Base-by-base conservation (phyloP, 352 stramenopile species). In the Phytophthora constricta region DNA sequence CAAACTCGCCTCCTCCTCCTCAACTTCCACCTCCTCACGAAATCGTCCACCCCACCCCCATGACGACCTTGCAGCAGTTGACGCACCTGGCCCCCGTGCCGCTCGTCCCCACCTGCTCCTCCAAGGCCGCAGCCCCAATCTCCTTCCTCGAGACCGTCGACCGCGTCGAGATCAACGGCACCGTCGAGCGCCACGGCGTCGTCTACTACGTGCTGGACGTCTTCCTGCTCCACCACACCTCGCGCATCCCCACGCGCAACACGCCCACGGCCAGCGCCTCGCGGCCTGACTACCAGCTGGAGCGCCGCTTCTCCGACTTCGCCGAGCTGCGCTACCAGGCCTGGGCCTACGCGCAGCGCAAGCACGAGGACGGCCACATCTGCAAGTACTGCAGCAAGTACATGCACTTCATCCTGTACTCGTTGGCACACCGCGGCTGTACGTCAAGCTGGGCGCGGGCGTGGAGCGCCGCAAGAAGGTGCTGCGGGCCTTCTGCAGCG, bases 81-180 rank as follows among this genome's bases (percentile, higher is more conserved):
- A 65, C 85, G 80, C 52, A 79, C 86, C 48, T 86, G 55, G 41
- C 75, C 73, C 62, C 87, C 87, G 46, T 96, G 84, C 70, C 72
- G 79, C 69, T 82, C 86, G 56, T 74, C 68, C 25, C 59, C 25
- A 65, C 48, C 5, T 43, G 56, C 3, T 70, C 57, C 5, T 74
- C 70, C 41, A 68, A 68, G n/a, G 70, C 66, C 14, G 51, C 66
- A 17, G 66, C 58, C 28, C 70, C 73, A 13, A 43, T 81, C 47
- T 67, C 61, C 14, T 81, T 81, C 66, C 70, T 82, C 17, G 56
- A 74, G 57, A 75, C 62, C 28, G 65, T 86, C 63, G 74, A 84
- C 31, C 74, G 64, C 39, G 48, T 88, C 54, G 75, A 84, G 62
- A 82, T 88, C 66, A 76, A 72, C 48, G 14, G 42, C 20, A 70